phyloP scores from a whole-genome alignment of 768 basidiomycete species.

The Mycena leptocephala region DNA sequence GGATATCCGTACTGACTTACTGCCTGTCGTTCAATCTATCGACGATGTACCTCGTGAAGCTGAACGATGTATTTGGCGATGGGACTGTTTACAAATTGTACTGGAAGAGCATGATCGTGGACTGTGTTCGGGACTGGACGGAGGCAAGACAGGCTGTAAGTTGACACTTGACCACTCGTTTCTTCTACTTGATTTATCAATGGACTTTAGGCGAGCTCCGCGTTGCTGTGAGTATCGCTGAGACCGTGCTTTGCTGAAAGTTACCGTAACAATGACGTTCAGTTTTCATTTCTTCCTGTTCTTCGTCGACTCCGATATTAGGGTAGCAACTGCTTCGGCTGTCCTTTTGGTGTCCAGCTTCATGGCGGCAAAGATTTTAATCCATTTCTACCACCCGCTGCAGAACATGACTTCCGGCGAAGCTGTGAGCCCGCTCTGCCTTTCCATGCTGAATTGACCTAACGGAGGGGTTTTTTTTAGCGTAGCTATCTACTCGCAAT shows the following conservation, averaged over 20 bases:
- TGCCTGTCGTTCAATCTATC: neutral
- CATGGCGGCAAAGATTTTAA: neutral
- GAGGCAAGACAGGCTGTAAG: conserved; percentile 22
- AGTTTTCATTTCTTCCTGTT: neutral
- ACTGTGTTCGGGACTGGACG: conserved; percentile 66
- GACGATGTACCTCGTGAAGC: neutral
- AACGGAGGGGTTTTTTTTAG: neutral
- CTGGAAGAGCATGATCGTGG: conserved; percentile 65
- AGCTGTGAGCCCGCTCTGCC: neutral
- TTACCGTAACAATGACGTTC: neutral
- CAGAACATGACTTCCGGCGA: neutral
- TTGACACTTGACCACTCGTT: neutral
- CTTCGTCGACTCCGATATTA: neutral
- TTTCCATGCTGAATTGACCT: neutral
- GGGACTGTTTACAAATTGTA: conserved; percentile 66
- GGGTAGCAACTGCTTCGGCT: neutral
- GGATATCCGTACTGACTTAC: neutral
- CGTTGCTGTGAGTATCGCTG: neutral
- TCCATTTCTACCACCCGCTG: neutral
- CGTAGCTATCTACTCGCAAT: neutral
- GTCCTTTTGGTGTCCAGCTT: neutral
- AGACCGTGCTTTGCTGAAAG: no score
- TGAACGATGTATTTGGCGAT: conserved; percentile 69
- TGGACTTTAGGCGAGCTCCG: neutral
- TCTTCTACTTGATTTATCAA: no score